Percentiles rank a stretch among this genome's conserved stretches.
phyloP scores from a whole-genome alignment of 83 land plant genomes.

The Diphasiastrum complanatum region DNA sequence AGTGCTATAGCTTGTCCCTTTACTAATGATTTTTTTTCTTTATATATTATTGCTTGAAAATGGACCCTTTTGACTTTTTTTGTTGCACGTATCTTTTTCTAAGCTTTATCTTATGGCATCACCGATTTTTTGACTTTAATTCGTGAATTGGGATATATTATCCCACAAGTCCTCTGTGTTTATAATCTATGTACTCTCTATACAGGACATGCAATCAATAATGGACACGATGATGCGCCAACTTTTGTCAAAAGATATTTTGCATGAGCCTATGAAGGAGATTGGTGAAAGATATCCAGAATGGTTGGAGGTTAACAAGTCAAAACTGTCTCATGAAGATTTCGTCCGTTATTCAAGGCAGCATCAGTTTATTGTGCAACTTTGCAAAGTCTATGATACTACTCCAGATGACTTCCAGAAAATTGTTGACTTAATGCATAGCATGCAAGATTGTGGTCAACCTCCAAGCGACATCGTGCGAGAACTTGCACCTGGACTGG shows the following conservation, averaged over 20 bases:
- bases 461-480: conserved; percentile 89
- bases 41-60: too few species aligned
- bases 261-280: conserved; percentile 98
- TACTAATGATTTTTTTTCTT: too few species aligned
- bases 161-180: too few species aligned
- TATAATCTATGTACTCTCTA: too few species aligned
- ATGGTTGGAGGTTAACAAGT: conserved; percentile 76
- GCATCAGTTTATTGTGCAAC: conserved; percentile 57
- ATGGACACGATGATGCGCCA: conserved; percentile 97
- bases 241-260: conserved; percentile 83
- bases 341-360: conserved; percentile 62
- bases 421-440: conserved; percentile 93
- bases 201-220: conserved; percentile 86
- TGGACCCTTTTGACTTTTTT: too few species aligned
- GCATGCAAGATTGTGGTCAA: conserved; percentile 98
- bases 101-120: too few species aligned
- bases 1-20: too few species aligned
- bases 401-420: conserved; percentile 74
- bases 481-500: conserved; percentile 80
- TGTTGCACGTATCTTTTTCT: too few species aligned
- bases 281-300: conserved; percentile 79
- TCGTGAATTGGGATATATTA: too few species aligned
- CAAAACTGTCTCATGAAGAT: conserved; percentile 53
- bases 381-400: conserved; percentile 78
- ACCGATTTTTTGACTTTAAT: too few species aligned